Evolutionary conservation across 345 rosid genomes (phyloP).

Genomic region (Euphorbia tirucalli): DNA sequence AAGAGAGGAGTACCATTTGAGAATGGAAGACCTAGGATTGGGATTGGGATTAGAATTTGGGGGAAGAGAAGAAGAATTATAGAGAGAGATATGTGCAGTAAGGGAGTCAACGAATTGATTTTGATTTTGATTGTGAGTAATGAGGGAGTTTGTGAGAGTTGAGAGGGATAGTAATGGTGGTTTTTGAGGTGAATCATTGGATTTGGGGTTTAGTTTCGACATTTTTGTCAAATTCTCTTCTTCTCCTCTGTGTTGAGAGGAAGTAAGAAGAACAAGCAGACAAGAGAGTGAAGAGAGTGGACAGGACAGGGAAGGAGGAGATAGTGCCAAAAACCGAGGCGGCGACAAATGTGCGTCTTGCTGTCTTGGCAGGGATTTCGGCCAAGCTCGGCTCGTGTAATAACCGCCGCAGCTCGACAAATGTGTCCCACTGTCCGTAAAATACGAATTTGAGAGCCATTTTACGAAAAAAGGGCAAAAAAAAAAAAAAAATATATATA

Average conservation of each 20-base stretch:
- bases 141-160: slow-evolving; percentile 29
- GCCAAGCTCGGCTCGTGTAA: background rate
- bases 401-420: background rate
- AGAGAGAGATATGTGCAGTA: slow-evolving; percentile 87
- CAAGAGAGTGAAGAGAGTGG: background rate
- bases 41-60: slow-evolving; percentile 34
- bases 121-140: slow-evolving; percentile 60
- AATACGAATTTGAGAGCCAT: too few species aligned
- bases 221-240: slow-evolving; percentile 7
- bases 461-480: too few species aligned
- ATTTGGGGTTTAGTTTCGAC: slow-evolving; percentile 31
- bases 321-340: background rate
- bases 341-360: background rate
- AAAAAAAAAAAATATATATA: too few species aligned
- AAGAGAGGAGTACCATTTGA: slow-evolving; percentile 87
- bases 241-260: background rate
- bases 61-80: slow-evolving; percentile 48
- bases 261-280: too few species aligned
- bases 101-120: slow-evolving; percentile 73
- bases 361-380: background rate
- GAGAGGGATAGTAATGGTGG: slow-evolving; percentile 9
- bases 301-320: background rate
- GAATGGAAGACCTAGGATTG: slow-evolving; percentile 55
- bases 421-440: too few species aligned
- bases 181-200: slow-evolving; percentile 6